Evolutionary conservation across 2,329 filamentous ascomycete genomes (phyloP).

Genomic region (Fusarium hostae): DNA sequence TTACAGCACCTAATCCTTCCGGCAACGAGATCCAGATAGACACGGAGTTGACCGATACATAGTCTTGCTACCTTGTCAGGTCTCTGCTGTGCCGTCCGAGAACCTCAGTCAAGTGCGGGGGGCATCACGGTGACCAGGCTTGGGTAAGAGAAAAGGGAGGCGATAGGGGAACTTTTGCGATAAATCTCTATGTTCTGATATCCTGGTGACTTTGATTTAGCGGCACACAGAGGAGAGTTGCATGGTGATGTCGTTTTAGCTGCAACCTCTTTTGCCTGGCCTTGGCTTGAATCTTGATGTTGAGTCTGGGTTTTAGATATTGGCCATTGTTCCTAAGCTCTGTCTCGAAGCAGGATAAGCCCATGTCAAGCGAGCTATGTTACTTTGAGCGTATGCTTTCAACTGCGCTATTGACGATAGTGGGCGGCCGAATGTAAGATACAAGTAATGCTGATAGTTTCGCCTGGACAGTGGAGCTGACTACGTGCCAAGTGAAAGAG

Average conservation of each 20-base stretch:
- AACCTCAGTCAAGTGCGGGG: slow-evolving; percentile 14
- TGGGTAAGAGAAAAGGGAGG: not conserved
- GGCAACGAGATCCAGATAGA: slow-evolving; percentile 15
- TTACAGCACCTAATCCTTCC: not conserved
- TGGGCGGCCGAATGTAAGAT: not conserved
- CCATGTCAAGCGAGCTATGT: not conserved
- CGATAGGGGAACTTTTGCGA: slow-evolving; percentile 24
- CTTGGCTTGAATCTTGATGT: not conserved
- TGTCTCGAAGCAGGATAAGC: not conserved
- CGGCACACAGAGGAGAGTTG: not conserved
- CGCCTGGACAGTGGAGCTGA: slow-evolving; percentile 4
- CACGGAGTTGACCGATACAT: slow-evolving; percentile 20
- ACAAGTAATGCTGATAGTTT: not conserved
- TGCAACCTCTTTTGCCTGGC: not conserved
- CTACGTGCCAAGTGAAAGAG: not conserved
- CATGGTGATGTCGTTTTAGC: not conserved
- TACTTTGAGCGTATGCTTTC: not conserved
- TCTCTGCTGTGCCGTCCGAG: slow-evolving; percentile 21
- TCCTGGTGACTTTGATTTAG: not conserved
- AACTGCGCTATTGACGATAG: not conserved
- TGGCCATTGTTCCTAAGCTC: not conserved
- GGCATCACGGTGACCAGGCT: not conserved
- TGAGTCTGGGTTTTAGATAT: not conserved
- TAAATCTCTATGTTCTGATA: slow-evolving; percentile 19
- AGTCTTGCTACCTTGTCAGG: not conserved